Base-by-base conservation (phyloP, 495 filamentous ascomycete genomes). In the Sordaria brevicollis region DNA sequence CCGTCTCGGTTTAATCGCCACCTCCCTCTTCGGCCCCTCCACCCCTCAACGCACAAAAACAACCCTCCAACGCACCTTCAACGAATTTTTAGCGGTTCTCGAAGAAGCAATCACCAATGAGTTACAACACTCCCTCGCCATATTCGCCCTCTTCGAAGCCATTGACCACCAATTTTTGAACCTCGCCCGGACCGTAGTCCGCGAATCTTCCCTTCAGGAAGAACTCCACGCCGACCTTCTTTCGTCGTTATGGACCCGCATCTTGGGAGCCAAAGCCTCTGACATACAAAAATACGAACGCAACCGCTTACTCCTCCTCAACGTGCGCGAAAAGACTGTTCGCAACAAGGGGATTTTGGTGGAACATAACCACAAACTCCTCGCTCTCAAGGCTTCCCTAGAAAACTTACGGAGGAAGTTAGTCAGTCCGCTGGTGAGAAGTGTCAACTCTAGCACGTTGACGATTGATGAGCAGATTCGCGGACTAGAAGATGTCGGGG, bases 131-230 rank as follows among this genome's bases (percentile, higher is more conserved):
- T 90, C 89, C 31, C 87, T 91, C 4, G 84, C 87, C 0, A 87
- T 97, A 3, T 94, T 96, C 76, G 83, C 84, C 9, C 87, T 97
- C 10, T 97, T 96, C 79, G 92, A 96, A 71, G 86, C 88, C 67
- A 93, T 96, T 72, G 93, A 97, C 79, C 86, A 87, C 39, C 92
- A 96, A 74, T 96, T 97, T 81, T 83, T 91, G 54, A 97, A 95
- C 75, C 83, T 97, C 0, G 91, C 92, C 49, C 90, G 93, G 62
- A 90, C 90, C n/a, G 93, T 96, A 9, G 87, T 91, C 39, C 91
- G 92, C 76, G 93, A 97, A 75, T 86, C 87, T 21, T 90, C 91
- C 71, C 83, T 87, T 35, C 92, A 97, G 72, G 92, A 96, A 71
- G 86, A 89, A 5, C 85, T 88, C 15, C 91, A 96, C 75, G 87